Evolutionary conservation across 75 land plant species (phyloP).

Genomic region (Pinus tabuliformis): DNA sequence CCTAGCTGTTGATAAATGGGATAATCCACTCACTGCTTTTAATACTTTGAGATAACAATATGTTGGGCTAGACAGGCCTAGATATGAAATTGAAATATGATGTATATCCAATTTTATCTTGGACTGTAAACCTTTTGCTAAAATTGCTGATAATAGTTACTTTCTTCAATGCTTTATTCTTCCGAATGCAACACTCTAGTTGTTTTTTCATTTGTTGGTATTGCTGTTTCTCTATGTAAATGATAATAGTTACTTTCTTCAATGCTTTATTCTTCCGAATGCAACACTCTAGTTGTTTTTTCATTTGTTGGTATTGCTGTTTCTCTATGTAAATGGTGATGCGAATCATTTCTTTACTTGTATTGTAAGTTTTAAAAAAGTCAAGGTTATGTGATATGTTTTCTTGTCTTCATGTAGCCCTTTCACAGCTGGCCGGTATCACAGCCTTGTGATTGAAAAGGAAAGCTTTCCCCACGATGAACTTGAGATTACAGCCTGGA

Average conservation of each 20-base stretch:
- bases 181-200: not conserved
- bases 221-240: too few relatives aligned
- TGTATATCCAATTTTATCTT: not conserved
- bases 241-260: not conserved
- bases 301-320: not conserved
- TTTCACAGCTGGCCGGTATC: slow-evolving; percentile 90
- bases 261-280: not conserved
- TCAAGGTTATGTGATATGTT: not conserved
- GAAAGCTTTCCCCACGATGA: slow-evolving; percentile 79
- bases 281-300: not conserved
- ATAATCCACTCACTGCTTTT: too few relatives aligned
- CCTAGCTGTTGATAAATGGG: not conserved
- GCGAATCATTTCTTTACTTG: not conserved
- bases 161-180: not conserved
- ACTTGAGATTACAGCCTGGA: slow-evolving; percentile 96
- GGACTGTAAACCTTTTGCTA: not conserved
- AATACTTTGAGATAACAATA: too few relatives aligned
- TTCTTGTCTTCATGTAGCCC: slow-evolving; percentile 50
- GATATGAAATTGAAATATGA: not conserved
- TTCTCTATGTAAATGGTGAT: not conserved
- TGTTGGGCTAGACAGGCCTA: not conserved
- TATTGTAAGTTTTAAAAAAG: not conserved
- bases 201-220: too few relatives aligned
- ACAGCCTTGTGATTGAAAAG: slow-evolving; percentile 93
- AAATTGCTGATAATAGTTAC: not conserved